Conservation (phyloP, 441 rosid genomes). For the Pelargonium australe region DNA sequence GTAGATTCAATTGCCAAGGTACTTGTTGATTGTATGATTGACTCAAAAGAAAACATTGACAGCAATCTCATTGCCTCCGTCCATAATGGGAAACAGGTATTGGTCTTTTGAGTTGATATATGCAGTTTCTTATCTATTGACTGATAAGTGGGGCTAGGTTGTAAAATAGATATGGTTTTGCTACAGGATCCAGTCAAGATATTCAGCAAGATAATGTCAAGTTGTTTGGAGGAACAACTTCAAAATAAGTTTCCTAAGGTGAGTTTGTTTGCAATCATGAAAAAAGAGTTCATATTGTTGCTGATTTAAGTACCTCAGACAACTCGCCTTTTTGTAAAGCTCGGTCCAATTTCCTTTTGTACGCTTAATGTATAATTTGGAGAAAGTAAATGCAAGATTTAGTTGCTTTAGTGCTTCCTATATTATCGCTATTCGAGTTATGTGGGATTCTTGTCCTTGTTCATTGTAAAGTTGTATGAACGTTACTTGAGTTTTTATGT, state of each 20-base stretch:
- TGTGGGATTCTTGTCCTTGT: background rate
- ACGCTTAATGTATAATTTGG: background rate
- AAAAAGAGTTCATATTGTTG: background rate
- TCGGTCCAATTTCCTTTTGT: background rate
- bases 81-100: slow-evolving; percentile 42
- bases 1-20: slow-evolving; percentile 46
- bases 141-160: background rate
- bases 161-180: background rate
- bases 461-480: background rate
- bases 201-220: slow-evolving; percentile 44
- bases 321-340: too few relatives aligned
- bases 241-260: slow-evolving; percentile 48
- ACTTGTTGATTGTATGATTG: slow-evolving; percentile 45
- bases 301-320: background rate
- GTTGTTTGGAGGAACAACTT: slow-evolving; percentile 32
- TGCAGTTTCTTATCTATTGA: slow-evolving; percentile 1
- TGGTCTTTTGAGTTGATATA: slow-evolving; percentile 11
- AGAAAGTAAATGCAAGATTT: background rate
- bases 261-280: slow-evolving; percentile 15
- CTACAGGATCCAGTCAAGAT: slow-evolving; percentile 46
- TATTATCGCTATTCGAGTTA: background rate
- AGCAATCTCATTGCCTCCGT: slow-evolving; percentile 40
- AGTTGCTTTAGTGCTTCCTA: background rate
- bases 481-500: background rate
- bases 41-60: slow-evolving; percentile 60